phyloP scores from a whole-genome alignment of 331 rosid genomes.

The Ulmus americana region DNA sequence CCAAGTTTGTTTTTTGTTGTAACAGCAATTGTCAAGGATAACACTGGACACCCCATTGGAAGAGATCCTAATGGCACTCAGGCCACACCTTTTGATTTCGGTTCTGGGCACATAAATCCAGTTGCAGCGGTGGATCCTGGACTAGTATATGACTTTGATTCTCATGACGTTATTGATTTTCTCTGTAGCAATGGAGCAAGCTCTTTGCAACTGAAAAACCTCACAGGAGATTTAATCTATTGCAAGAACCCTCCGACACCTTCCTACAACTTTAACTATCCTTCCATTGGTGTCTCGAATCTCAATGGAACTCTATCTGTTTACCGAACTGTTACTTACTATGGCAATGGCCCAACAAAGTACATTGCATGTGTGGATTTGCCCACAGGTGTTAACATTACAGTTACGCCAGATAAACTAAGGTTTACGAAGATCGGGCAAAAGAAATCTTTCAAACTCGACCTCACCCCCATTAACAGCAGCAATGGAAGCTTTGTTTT shows the following conservation, averaged over 20 bases:
- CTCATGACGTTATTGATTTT: conserved; percentile 49
- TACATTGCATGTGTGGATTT: conserved; percentile 45
- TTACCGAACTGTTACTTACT: conserved; percentile 48
- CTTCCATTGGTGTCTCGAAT: conserved; percentile 61
- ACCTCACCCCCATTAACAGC: conserved; percentile 35
- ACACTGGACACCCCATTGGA: conserved; percentile 36
- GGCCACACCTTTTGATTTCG: conserved; percentile 53
- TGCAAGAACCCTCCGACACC: conserved; percentile 39
- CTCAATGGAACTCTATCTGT: conserved; percentile 59
- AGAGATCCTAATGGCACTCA: conserved; percentile 59
- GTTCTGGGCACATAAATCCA: conserved; percentile 61
- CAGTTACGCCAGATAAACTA: conserved; percentile 33
- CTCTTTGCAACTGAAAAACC: conserved; percentile 50
- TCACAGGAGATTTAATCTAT: conserved; percentile 33
- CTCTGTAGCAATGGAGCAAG: conserved; percentile 55
- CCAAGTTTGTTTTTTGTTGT: conserved; percentile 16
- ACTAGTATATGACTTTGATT: conserved; percentile 45
- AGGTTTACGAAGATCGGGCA: conserved; percentile 37
- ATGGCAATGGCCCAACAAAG: conserved; percentile 37
- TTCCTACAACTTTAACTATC: conserved; percentile 60
- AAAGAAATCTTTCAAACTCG: conserved; percentile 38
- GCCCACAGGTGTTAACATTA: conserved; percentile 44
- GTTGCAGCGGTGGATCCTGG: conserved; percentile 51
- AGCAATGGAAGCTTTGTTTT: conserved; percentile 63
- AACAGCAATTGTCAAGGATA: conserved; percentile 44